These are phyloP conservation scores for Apophysomyces elegans DNA, from an alignment of 371 early-diverging fungal species.

Conservation along the genomic window DNA sequence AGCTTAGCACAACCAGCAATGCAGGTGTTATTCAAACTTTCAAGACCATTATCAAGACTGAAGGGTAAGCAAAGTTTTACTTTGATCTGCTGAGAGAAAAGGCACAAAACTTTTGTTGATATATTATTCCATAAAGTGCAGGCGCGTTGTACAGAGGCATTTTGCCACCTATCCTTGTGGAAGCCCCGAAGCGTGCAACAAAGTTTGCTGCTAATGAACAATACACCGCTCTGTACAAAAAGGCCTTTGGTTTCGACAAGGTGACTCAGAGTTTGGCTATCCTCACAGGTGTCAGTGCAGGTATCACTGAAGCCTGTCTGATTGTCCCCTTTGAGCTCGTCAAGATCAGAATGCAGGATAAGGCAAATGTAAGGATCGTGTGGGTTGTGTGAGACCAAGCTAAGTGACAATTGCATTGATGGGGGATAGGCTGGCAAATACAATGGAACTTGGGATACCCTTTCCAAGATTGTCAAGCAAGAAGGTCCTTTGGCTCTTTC, in stretches of 20 bases:
- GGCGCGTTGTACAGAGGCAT: constrained; percentile 93
- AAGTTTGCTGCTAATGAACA: constrained; percentile 96
- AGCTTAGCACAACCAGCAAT: constrained; percentile 80
- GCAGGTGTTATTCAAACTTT: constrained; percentile 42
- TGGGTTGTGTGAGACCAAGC: neutral
- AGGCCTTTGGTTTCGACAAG: constrained; percentile 70
- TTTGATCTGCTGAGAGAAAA: neutral
- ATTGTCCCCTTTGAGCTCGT: constrained; percentile 94
- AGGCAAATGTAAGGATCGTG: constrained; percentile 62
- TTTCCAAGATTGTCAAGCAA: constrained; percentile 71
- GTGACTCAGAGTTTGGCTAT: constrained; percentile 81
- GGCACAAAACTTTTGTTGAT: neutral
- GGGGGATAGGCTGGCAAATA: constrained; percentile 72
- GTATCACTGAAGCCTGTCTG: constrained; percentile 90
- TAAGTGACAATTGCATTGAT: neutral
- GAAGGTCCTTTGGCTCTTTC: constrained; percentile 88
- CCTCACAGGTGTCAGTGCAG: constrained; percentile 92
- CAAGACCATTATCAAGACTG: constrained; percentile 84
- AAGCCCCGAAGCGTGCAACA: constrained; percentile 97
- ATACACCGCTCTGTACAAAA: constrained; percentile 74
- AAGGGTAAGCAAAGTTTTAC: constrained; percentile 68
- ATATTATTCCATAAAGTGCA: constrained; percentile 41
- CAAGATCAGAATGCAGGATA: constrained; percentile 94
- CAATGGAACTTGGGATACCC: constrained; percentile 73
- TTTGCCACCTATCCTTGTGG: constrained; percentile 94